Conservation (phyloP, 164 flowering plant species). For the Umbellularia californica region DNA sequence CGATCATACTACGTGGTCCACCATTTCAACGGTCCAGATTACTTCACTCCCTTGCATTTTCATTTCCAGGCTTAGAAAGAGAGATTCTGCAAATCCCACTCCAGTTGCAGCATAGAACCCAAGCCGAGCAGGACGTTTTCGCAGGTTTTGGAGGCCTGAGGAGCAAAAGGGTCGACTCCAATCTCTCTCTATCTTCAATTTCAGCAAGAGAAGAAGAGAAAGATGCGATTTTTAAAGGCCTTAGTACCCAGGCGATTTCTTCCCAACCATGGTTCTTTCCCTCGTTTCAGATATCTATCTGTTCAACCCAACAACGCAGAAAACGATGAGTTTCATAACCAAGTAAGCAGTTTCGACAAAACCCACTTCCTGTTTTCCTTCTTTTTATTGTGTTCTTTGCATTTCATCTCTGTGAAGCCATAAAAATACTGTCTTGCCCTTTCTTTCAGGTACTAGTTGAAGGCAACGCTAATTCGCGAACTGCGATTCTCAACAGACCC, state of each 20-base stretch:
- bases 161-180: neutral
- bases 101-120: neutral
- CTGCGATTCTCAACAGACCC: constrained; percentile 79
- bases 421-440: neutral
- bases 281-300: constrained; percentile 34
- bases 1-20: no score
- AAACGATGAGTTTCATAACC: constrained; percentile 36
- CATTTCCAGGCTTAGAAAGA: neutral
- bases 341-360: constrained; percentile 30
- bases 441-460: constrained; percentile 72
- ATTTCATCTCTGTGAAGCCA: neutral
- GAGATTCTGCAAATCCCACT: neutral
- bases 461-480: constrained; percentile 73
- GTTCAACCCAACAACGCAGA: constrained; percentile 44
- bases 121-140: no score
- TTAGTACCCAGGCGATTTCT: constrained; percentile 25
- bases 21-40: no score
- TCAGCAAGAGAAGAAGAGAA: constrained; percentile 5
- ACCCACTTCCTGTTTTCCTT: neutral
- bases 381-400: neutral
- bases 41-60: no score
- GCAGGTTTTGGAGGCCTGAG: neutral
- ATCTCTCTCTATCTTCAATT: neutral
- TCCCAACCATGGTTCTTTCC: constrained; percentile 19
- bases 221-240: constrained; percentile 42